Percentiles rank a stretch among this genome's conserved stretches.
These are phyloP conservation scores for Plasmopara viticola DNA, from an alignment of 352 stramenopile genomes.

Conservation along the genomic window DNA sequence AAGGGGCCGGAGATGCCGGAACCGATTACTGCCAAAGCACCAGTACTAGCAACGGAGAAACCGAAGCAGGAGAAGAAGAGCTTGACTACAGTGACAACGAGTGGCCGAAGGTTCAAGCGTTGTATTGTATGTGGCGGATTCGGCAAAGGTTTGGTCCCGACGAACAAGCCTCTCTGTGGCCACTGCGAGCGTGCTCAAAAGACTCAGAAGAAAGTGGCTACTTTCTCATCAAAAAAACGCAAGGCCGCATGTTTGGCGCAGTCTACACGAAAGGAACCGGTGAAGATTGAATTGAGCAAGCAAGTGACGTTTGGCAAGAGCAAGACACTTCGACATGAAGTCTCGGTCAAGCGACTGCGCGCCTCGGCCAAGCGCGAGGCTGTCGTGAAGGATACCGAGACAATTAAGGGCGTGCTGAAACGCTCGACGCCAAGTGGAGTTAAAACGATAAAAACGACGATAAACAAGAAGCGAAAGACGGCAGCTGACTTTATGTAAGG, in stretches of 20 bases:
- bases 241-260: conserved; percentile 30
- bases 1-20: too few species aligned
- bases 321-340: conserved; percentile 64
- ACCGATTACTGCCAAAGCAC: too few species aligned
- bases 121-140: conserved; percentile 60
- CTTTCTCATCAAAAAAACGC: conserved; percentile 51
- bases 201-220: conserved; percentile 49
- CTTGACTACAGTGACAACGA: conserved; percentile 32
- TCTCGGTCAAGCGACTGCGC: conserved; percentile 81
- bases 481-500: neutral
- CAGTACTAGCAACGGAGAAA: too few species aligned
- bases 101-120: conserved; percentile 69
- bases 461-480: too few species aligned
- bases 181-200: conserved; percentile 69
- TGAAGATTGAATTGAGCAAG: conserved; percentile 36
- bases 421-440: conserved; percentile 6
- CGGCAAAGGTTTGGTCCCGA: conserved; percentile 64
- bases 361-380: conserved; percentile 62
- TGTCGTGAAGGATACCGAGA: conserved; percentile 42
- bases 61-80: too few species aligned
- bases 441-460: too few species aligned
- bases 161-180: conserved; percentile 53
- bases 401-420: conserved; percentile 78
- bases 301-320: conserved; percentile 87
- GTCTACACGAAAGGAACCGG: conserved; percentile 21